phyloP scores from a whole-genome alignment of 345 rosid species.

The Cardiospermum halicacabum region DNA sequence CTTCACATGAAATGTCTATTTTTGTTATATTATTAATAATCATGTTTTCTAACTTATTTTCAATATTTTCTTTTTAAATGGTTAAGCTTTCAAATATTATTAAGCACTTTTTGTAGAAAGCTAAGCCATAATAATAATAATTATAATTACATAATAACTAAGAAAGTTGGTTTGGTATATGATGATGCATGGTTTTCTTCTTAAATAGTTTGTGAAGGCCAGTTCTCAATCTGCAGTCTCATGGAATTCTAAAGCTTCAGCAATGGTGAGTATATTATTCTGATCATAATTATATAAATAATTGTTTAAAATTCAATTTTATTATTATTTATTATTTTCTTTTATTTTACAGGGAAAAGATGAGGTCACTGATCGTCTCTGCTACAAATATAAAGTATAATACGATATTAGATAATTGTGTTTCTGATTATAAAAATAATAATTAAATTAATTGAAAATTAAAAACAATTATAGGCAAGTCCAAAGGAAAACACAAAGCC shows the following conservation, averaged over 20 bases:
- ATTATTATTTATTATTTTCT: too few relatives aligned
- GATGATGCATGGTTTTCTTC: not conserved
- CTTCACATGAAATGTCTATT: too few relatives aligned
- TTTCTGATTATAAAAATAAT: too few relatives aligned
- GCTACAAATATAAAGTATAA: conserved; percentile 26
- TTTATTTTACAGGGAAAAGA: conserved; percentile 33
- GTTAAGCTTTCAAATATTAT: too few relatives aligned
- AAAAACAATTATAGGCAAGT: conserved; percentile 11
- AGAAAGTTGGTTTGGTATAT: too few relatives aligned
- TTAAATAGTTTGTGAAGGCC: conserved; percentile 38
- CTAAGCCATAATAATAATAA: too few relatives aligned
- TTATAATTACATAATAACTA: too few relatives aligned
- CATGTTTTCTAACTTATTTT: not conserved
- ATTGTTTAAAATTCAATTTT: too few relatives aligned
- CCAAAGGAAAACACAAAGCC: conserved; percentile 69
- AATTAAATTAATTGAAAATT: not conserved
- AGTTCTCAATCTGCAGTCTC: conserved; percentile 37
- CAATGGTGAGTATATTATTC: conserved; percentile 45
- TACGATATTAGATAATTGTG: too few relatives aligned
- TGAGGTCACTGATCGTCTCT: conserved; percentile 22
- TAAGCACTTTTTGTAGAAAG: too few relatives aligned
- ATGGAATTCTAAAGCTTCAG: conserved; percentile 42
- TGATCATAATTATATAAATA: too few relatives aligned
- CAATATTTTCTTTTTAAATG: too few relatives aligned
- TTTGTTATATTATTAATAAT: not conserved